Percentiles rank a stretch among this genome's conserved stretches.
Conservation (phyloP, 2,329 filamentous ascomycete genomes). For the Neonectria faginata region DNA sequence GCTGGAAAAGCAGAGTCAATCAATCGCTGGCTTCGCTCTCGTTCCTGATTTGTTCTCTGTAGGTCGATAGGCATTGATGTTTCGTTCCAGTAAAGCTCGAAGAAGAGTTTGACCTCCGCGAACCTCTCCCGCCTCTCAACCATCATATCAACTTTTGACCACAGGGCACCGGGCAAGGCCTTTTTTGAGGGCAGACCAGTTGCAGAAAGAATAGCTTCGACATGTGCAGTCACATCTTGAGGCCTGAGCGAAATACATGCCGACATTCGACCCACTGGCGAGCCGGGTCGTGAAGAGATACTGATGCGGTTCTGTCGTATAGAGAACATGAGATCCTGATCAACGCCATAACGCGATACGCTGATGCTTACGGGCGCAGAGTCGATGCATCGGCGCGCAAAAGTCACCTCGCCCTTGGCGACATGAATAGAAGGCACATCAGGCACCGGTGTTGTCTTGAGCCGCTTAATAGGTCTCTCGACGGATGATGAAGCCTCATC, state of each 20-base stretch:
- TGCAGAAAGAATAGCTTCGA: conserved; percentile 36
- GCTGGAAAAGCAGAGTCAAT: conserved; percentile 53
- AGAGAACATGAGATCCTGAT: conserved; percentile 37
- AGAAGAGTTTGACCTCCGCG: conserved; percentile 48
- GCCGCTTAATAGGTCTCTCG: conserved; percentile 48
- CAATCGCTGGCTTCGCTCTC: conserved; percentile 50
- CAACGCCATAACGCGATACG: conserved; percentile 36
- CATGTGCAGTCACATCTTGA: conserved; percentile 38
- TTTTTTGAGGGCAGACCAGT: conserved; percentile 28
- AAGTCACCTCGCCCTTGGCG: conserved; percentile 39
- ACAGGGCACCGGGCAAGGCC: conserved; percentile 49
- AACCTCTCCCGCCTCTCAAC: conserved; percentile 45
- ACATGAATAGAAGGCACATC: conserved; percentile 42
- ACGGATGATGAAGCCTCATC: conserved; percentile 25
- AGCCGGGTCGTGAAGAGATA: conserved; percentile 33
- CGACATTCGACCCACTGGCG: conserved; percentile 19
- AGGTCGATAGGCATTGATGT: conserved; percentile 47
- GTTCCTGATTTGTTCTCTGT: conserved; percentile 27
- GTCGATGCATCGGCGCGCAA: conserved; percentile 45
- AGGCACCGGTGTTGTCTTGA: conserved; percentile 40
- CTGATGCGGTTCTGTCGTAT: conserved; percentile 29
- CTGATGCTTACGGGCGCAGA: conserved; percentile 15
- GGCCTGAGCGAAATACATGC: conserved; percentile 39
- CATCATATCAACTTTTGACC: conserved; percentile 48
- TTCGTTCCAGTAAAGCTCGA: conserved; percentile 59